These are phyloP conservation scores for Candida coleopterorum DNA, from an alignment of 805 yeast species.

Conservation along the genomic window DNA sequence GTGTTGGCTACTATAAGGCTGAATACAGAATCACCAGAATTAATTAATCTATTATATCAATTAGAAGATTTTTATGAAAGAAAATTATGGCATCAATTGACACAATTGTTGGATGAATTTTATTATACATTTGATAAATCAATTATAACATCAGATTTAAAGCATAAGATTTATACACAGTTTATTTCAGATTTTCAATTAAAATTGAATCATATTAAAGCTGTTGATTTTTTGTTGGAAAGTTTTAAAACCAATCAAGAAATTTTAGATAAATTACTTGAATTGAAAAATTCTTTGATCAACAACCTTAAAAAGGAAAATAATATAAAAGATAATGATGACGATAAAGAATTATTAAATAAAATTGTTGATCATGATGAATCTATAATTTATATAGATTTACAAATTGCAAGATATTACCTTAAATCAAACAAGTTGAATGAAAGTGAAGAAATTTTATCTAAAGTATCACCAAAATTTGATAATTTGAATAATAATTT, in stretches of 20 bases:
- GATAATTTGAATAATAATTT: conserved; percentile 39
- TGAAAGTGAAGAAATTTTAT: conserved; percentile 66
- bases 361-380: conserved; percentile 46
- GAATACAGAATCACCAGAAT: conserved; percentile 56
- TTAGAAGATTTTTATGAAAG: conserved; percentile 85
- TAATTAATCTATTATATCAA: conserved; percentile 56
- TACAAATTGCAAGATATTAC: conserved; percentile 73
- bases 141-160: conserved; percentile 45
- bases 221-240: conserved; percentile 66
- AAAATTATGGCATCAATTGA: conserved; percentile 92
- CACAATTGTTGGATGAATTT: conserved; percentile 58
- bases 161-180: conserved; percentile 63
- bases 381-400: conserved; percentile 41
- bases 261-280: conserved; percentile 33
- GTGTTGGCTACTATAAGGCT: conserved; percentile 58
- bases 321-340: conserved; percentile 24
- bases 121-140: conserved; percentile 42
- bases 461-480: conserved; percentile 51
- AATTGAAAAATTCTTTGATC: conserved; percentile 25
- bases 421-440: conserved; percentile 48
- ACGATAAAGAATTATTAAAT: conserved; percentile 18
- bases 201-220: conserved; percentile 73
- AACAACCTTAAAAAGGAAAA: conserved; percentile 22
- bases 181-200: conserved; percentile 65
- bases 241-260: conserved; percentile 33